A percentile compares a stretch with the other conserved stretches of the same genome.
Evolutionary conservation across 1,284 basidiomycete genomes (phyloP).

Genomic region (Wallemia mellicola): DNA sequence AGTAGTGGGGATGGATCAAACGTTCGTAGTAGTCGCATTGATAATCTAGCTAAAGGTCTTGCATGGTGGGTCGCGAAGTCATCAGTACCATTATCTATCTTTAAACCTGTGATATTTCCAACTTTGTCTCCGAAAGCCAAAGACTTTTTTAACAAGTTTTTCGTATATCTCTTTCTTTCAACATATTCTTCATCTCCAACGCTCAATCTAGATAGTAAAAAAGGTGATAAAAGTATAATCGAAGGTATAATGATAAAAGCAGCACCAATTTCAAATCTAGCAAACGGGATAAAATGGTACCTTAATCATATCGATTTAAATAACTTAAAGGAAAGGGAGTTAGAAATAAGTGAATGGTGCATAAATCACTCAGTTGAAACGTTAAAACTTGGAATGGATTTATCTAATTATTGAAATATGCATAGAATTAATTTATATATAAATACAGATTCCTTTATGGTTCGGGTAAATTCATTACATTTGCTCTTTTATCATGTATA

Average conservation of each 20-base stretch:
- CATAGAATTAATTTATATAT: not conserved
- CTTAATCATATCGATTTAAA: conserved; percentile 22
- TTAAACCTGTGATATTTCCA: conserved; percentile 76
- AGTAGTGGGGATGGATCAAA: conserved; percentile 21
- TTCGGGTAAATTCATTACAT: not conserved
- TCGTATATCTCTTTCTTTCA: conserved; percentile 34
- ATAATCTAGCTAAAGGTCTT: conserved; percentile 41
- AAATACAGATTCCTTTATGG: not conserved
- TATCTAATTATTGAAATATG: not conserved
- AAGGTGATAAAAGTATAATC: conserved; percentile 23
- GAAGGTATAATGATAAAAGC: conserved; percentile 43
- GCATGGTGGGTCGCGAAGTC: conserved; percentile 60
- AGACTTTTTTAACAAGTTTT: conserved; percentile 35
- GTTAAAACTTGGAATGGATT: conserved; percentile 25
- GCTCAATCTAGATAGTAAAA: conserved; percentile 11
- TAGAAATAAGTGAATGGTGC: conserved; percentile 29
- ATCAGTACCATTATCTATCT: conserved; percentile 33
- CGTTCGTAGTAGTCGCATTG: conserved; percentile 28
- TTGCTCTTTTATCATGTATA: not conserved
- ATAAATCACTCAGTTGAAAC: conserved; percentile 33
- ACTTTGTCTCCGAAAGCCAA: conserved; percentile 29
- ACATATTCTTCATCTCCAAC: conserved; percentile 39
- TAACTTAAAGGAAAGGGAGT: conserved; percentile 16
- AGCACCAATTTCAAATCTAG: conserved; percentile 26
- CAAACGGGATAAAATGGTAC: conserved; percentile 38